A percentile compares a stretch with the other conserved stretches of the same genome.
phyloP scores from a whole-genome alignment of 306 rosid species.

The Argentina anserina region DNA sequence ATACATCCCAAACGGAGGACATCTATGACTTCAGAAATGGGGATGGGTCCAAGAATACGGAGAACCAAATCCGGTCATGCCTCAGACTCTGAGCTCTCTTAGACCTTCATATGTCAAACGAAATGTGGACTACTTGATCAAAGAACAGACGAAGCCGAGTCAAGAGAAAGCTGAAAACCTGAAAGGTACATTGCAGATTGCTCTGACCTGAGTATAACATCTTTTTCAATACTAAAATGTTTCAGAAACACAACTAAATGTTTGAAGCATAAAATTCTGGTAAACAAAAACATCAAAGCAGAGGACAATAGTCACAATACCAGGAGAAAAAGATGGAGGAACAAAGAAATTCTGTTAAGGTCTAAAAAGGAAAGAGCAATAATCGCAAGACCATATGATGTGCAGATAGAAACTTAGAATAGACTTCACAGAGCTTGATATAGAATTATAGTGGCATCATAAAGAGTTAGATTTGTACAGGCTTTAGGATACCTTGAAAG shows the following conservation, averaged over 20 bases:
- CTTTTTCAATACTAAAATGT: neutral
- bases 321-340: neutral
- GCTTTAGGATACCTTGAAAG: neutral
- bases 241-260: conserved; percentile 12
- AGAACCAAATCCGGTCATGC: conserved; percentile 70
- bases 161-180: conserved; percentile 4
- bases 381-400: neutral
- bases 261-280: conserved; percentile 15
- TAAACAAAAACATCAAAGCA: conserved; percentile 1
- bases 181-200: conserved; percentile 23
- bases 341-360: neutral
- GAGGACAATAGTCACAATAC: neutral
- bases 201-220: conserved; percentile 25
- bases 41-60: conserved; percentile 50
- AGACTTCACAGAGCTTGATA: neutral
- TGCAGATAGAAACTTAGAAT: conserved; percentile 1
- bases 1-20: no score
- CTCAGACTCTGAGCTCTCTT: conserved; percentile 83
- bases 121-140: conserved; percentile 17
- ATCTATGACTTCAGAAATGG: neutral
- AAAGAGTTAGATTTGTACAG: neutral
- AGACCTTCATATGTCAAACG: conserved; percentile 28
- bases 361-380: neutral
- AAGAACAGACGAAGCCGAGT: conserved; percentile 18
- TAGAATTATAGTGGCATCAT: neutral